Evolutionary conservation across 176 grass and related monocot species (phyloP).

Genomic region (Eleusine coracana): DNA sequence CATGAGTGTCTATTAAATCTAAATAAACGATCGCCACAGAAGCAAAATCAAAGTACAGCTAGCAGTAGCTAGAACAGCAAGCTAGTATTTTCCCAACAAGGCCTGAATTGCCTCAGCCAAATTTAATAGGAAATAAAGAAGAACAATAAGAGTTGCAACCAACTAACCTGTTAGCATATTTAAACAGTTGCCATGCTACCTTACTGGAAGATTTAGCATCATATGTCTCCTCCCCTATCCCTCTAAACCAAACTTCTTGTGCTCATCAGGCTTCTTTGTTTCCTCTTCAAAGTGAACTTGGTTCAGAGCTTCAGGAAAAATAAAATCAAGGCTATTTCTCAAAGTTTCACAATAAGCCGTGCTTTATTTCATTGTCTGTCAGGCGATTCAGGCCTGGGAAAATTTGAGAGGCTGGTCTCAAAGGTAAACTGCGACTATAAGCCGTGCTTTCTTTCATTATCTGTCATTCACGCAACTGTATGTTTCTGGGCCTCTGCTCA

Average conservation of each 20-base stretch:
- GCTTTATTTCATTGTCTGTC: not conserved
- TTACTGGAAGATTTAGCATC: slow-evolving; percentile 52
- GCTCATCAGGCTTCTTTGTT: not conserved
- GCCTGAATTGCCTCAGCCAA: slow-evolving; percentile 15
- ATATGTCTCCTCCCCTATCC: slow-evolving; percentile 4
- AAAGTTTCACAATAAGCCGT: not conserved
- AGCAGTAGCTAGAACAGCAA: slow-evolving; percentile 29
- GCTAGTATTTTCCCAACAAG: slow-evolving; percentile 10
- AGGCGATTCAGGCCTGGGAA: too few species aligned
- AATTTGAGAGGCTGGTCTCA: not conserved
- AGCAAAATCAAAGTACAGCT: slow-evolving; percentile 50
- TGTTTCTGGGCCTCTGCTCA: not conserved
- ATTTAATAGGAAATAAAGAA: slow-evolving; percentile 20
- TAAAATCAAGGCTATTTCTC: not conserved
- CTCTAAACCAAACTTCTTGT: slow-evolving; percentile 28
- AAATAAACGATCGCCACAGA: slow-evolving; percentile 21
- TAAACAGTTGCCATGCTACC: slow-evolving; percentile 40
- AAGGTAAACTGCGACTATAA: slow-evolving; percentile 20
- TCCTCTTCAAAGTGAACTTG: slow-evolving; percentile 32
- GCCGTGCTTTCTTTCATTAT: not conserved
- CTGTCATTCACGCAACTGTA: not conserved
- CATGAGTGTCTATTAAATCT: not conserved
- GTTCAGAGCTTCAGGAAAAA: slow-evolving; percentile 22
- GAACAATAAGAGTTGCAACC: slow-evolving; percentile 34
- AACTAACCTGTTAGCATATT: slow-evolving; percentile 57